These are phyloP conservation scores for Penicillium thymicola DNA, from an alignment of 2,329 filamentous ascomycete species.

Conservation along the genomic window DNA sequence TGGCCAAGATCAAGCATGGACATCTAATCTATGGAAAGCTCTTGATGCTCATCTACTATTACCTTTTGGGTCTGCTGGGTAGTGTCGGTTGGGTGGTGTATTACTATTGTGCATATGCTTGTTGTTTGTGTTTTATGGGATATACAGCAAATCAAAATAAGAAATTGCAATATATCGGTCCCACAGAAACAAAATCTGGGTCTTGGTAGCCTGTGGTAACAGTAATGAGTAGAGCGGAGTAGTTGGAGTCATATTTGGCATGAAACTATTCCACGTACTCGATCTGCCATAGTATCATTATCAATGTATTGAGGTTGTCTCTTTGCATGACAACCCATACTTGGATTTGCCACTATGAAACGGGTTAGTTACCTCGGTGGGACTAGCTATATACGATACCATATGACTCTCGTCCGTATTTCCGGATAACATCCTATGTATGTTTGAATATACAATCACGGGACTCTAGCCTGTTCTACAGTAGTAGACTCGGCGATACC, in stretches of 20 bases:
- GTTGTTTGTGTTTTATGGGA: slow-evolving; percentile 18
- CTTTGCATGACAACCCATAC: neutral
- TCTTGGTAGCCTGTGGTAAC: neutral
- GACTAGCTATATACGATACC: neutral
- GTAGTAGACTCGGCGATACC: neutral
- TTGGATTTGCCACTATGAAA: neutral
- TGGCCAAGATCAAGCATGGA: neutral
- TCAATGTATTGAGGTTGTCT: neutral
- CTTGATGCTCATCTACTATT: slow-evolving; percentile 1
- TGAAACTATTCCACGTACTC: neutral
- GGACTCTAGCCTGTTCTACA: neutral
- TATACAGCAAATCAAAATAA: slow-evolving; percentile 16
- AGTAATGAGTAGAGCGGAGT: neutral
- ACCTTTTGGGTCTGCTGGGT: neutral
- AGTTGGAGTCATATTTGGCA: neutral
- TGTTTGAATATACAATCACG: neutral
- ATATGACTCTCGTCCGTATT: neutral
- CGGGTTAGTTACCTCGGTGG: neutral
- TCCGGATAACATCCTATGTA: neutral
- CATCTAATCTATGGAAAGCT: neutral
- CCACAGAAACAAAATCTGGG: too few relatives aligned
- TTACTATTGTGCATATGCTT: slow-evolving; percentile 34
- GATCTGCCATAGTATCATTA: neutral
- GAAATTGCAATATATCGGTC: slow-evolving; percentile 12
- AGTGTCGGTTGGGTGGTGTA: slow-evolving; percentile 30